A percentile compares a stretch with the other conserved stretches of the same genome.
Conservation (phyloP, 2,329 filamentous ascomycete species). For the Fusarium foetens region DNA sequence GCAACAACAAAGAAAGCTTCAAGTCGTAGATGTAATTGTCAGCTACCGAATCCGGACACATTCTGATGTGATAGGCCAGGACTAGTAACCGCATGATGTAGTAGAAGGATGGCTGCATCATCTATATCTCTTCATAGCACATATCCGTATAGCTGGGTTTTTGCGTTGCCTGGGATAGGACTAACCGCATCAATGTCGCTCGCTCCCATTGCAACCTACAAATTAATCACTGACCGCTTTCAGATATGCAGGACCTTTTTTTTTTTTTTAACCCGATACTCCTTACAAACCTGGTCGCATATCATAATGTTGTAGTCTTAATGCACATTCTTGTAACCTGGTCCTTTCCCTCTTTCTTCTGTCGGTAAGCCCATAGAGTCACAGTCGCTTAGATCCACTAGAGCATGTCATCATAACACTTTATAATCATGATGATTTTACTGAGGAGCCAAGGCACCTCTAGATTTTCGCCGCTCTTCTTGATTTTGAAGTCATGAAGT, state of each 20-base stretch:
- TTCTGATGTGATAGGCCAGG: constrained; percentile 5
- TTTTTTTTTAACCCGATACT: neutral
- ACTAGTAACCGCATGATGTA: constrained; percentile 20
- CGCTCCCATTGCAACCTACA: neutral
- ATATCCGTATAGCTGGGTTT: neutral
- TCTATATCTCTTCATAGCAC: neutral
- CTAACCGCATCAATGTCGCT: neutral
- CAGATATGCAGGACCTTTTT: neutral
- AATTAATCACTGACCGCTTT: constrained; percentile 22
- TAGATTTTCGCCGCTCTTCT: neutral
- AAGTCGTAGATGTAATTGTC: constrained; percentile 9
- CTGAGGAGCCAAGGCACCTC: neutral
- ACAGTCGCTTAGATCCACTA: constrained; percentile 13
- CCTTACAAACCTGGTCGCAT: constrained; percentile 15
- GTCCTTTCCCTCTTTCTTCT: neutral
- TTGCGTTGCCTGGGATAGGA: neutral
- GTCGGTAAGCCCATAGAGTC: neutral
- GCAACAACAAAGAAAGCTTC: constrained; percentile 34
- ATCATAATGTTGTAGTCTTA: constrained; percentile 12
- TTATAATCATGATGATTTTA: neutral
- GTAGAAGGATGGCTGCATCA: constrained; percentile 5
- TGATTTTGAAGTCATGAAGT: neutral
- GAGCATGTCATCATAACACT: neutral
- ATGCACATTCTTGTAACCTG: constrained; percentile 11
- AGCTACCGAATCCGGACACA: constrained; percentile 30